Conservation (phyloP, 495 filamentous ascomycete species). For the Penicillium lividum region DNA sequence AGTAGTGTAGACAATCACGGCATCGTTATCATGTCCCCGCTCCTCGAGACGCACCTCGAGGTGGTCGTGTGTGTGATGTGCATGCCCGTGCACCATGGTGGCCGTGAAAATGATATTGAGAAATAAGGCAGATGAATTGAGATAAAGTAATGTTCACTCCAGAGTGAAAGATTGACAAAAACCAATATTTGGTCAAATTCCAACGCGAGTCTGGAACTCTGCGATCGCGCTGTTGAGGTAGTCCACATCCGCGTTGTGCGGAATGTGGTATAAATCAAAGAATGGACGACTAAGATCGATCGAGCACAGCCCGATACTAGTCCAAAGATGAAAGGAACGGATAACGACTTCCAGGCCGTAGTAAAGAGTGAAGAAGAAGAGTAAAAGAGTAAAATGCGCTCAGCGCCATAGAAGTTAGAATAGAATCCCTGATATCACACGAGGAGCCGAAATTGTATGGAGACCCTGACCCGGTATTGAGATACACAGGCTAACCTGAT, state of each 20-base stretch:
- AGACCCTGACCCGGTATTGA: slow-evolving; percentile 20
- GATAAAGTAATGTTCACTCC: slow-evolving; percentile 11
- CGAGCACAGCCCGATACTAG: slow-evolving; percentile 29
- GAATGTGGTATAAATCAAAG: slow-evolving; percentile 32
- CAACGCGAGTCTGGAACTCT: slow-evolving; percentile 21
- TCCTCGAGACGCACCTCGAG: slow-evolving; percentile 19
- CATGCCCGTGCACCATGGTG: slow-evolving; percentile 34
- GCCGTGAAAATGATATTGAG: not conserved
- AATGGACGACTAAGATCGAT: slow-evolving; percentile 31
- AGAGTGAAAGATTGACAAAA: slow-evolving; percentile 8
- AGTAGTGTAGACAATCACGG: slow-evolving; percentile 24
- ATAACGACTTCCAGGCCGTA: slow-evolving; percentile 36
- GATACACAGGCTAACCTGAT: slow-evolving; percentile 8
- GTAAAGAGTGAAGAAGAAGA: slow-evolving; percentile 4
- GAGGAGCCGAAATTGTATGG: slow-evolving; percentile 9
- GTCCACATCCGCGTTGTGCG: slow-evolving; percentile 20
- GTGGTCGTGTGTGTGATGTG: slow-evolving; percentile 26
- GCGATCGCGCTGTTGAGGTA: slow-evolving; percentile 19
- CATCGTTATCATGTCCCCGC: slow-evolving; percentile 12
- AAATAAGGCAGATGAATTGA: slow-evolving; percentile 1
- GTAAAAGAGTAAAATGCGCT: slow-evolving; percentile 2
- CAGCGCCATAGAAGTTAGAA: not conserved
- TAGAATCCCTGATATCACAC: not conserved
- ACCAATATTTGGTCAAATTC: slow-evolving; percentile 18
- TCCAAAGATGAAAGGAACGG: slow-evolving; percentile 27